phyloP scores from a whole-genome alignment of 148 eudicot species.

The Cornus florida region DNA sequence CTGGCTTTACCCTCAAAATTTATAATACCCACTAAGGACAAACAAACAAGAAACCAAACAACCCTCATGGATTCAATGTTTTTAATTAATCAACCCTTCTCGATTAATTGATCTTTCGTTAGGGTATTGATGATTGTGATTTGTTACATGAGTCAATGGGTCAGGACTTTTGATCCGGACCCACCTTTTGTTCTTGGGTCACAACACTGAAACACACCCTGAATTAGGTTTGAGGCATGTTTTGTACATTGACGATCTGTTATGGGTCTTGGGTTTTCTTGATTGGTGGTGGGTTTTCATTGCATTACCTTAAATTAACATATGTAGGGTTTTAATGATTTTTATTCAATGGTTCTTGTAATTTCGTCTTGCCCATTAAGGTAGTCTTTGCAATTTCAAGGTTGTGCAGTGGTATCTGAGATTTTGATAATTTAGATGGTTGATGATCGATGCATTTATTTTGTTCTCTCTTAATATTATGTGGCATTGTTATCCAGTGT shows the following conservation, averaged over 20 bases:
- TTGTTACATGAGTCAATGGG: conserved; percentile 16
- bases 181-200: conserved; percentile 17
- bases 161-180: conserved; percentile 17
- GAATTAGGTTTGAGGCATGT: conserved; percentile 5
- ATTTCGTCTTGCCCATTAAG: neutral
- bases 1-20: conserved; percentile 15
- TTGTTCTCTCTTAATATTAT: neutral
- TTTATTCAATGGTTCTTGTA: neutral
- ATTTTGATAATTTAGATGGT: conserved; percentile 9
- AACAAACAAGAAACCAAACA: neutral
- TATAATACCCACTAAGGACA: conserved; percentile 13
- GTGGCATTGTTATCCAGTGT: neutral
- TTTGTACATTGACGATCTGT: conserved; percentile 10
- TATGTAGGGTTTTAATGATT: neutral
- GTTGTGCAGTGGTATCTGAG: neutral
- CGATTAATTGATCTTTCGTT: neutral
- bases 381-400: neutral
- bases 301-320: neutral
- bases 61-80: conserved; percentile 3
- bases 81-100: neutral
- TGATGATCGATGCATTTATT: neutral
- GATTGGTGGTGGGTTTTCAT: conserved; percentile 5
- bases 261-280: neutral
- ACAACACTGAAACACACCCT: neutral
- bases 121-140: conserved; percentile 12